Evolutionary conservation across 306 rosid species (phyloP), one percentile per base, ranked within the genome.

Genomic region (Coriaria nepalensis): DNA sequence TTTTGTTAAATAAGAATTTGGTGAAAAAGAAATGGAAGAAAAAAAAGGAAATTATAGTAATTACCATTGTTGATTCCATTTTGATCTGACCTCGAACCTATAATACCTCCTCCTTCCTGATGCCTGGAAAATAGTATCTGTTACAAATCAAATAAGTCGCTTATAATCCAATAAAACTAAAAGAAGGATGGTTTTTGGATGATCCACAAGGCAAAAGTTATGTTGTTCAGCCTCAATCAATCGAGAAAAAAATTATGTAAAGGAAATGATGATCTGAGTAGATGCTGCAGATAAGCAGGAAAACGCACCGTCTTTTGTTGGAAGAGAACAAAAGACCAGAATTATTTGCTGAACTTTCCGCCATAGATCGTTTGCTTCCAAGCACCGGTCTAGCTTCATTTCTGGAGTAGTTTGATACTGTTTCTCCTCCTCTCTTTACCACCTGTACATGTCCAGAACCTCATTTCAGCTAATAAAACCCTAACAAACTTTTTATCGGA

Each of bases 361-460:
- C 51, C 20, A 38, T 33, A 5, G 65, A 59, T 39, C 79, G 72
- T 59, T 66, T 79, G 36, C 62, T 58, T 63, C 71, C 78, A 6
- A 68, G 20, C 48, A 45, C 57, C 5, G 53, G 46, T 59, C 68
- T 52, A 39, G 59, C 12, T 12, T 40, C 51, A 45, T 39, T 38
- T 11, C 45, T 65, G 55, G 50, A 13, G 33, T 47, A 47, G 39
- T 39, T 62, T 8, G 80, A 36, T 29, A 6, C 57, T 37, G 56
- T 13, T 43, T n/a, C n/a, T n/a, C 63, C 75, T 36, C 77, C 73
- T 61, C 83, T 61, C 74, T 79, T 68, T 10, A 73, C 82, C 49
- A 76, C 78, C 87, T 75, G 59, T 47, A 52, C 51, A 67, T 10
- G 13, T 20, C 29, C 29, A 20, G 29, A 20, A 20, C 29, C 3